These are phyloP conservation scores for Telopea speciosissima DNA, from an alignment of 177 flowering plant genomes.

Conservation along the genomic window DNA sequence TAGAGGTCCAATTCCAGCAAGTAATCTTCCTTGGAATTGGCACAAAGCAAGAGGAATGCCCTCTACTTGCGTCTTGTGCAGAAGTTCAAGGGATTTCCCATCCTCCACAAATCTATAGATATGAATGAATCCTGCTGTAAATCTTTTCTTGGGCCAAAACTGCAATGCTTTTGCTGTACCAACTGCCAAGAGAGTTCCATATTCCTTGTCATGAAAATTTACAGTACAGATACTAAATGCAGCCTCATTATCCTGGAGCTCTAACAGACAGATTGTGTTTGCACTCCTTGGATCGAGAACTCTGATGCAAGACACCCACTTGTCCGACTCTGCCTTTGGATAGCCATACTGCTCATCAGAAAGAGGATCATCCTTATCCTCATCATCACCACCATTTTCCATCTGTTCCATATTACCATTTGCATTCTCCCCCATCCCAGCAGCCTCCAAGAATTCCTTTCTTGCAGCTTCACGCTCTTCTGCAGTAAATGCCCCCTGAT, in stretches of 20 bases:
- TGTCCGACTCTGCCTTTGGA: slow-evolving; percentile 89
- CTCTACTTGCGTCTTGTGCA: slow-evolving; percentile 98
- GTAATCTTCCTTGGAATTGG: slow-evolving; percentile 92
- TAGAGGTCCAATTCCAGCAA: slow-evolving; percentile 89
- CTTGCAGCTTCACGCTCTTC: slow-evolving; percentile 95
- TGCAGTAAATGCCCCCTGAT: slow-evolving; percentile 92
- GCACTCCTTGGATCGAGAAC: slow-evolving; percentile 89
- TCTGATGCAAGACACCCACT: slow-evolving; percentile 98
- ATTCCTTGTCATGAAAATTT: slow-evolving; percentile 93
- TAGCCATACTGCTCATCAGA: slow-evolving; percentile 99
- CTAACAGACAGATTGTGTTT: slow-evolving; percentile 82
- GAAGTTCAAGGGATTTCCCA: slow-evolving; percentile 85
- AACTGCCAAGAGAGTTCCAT: slow-evolving; percentile 94
- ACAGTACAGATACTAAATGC: slow-evolving; percentile 95
- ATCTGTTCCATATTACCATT: slow-evolving; percentile 64
- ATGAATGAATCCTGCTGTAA: slow-evolving; percentile 71
- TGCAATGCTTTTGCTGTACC: slow-evolving; percentile 92
- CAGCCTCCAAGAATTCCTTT: slow-evolving; percentile 84
- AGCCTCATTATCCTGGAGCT: slow-evolving; percentile 98
- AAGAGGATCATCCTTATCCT: slow-evolving; percentile 74
- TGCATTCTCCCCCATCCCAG: slow-evolving; percentile 80
- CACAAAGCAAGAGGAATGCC: slow-evolving; percentile 90
- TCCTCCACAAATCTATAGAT: slow-evolving; percentile 89
- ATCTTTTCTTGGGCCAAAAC: slow-evolving; percentile 78
- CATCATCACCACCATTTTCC: slow-evolving; percentile 92